phyloP scores from a whole-genome alignment of 2,329 filamentous ascomycete genomes.

The Stachybotrys chartarum region DNA sequence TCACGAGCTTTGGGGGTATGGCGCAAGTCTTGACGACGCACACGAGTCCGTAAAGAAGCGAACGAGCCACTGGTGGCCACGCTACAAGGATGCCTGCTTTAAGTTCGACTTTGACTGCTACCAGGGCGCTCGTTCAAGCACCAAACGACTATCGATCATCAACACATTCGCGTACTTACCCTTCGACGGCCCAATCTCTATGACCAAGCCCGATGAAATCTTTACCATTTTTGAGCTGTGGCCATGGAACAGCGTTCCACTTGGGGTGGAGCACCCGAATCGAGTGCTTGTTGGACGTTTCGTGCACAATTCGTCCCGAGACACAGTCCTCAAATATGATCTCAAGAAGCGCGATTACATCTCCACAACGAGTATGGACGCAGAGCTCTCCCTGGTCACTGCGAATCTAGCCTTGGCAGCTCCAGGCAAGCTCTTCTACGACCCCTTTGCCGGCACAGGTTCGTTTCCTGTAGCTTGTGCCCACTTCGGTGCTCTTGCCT shows the following conservation, averaged over 20 bases:
- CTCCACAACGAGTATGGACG: conserved; percentile 94
- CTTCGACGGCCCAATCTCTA: conserved; percentile 70
- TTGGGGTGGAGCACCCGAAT: conserved; percentile 46
- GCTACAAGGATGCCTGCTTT: conserved; percentile 63
- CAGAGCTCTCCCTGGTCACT: conserved; percentile 83
- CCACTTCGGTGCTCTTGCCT: conserved; percentile 76
- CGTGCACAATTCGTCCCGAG: conserved; percentile 59
- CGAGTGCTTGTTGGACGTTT: conserved; percentile 64
- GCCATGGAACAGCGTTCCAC: conserved; percentile 43
- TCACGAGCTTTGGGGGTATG: conserved; percentile 83
- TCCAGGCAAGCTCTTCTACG: conserved; percentile 82
- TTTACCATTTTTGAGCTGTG: conserved; percentile 85
- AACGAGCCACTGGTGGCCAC: conserved; percentile 58
- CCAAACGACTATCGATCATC: conserved; percentile 66
- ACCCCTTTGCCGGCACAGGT: conserved; percentile 93
- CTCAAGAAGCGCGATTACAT: conserved; percentile 93
- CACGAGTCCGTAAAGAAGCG: conserved; percentile 55
- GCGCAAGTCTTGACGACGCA: conserved; percentile 57
- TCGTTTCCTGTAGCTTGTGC: conserved; percentile 87
- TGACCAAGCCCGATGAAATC: conserved; percentile 65
- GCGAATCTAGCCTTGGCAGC: conserved; percentile 82
- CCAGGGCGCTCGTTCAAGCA: conserved; percentile 59
- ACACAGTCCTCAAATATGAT: conserved; percentile 67
- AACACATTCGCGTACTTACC: conserved; percentile 73
- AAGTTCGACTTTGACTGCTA: conserved; percentile 82